Percentiles rank a stretch among this genome's conserved stretches.
Conservation (phyloP, 2,329 filamentous ascomycete species). For the Trichoderma semiorbis region DNA sequence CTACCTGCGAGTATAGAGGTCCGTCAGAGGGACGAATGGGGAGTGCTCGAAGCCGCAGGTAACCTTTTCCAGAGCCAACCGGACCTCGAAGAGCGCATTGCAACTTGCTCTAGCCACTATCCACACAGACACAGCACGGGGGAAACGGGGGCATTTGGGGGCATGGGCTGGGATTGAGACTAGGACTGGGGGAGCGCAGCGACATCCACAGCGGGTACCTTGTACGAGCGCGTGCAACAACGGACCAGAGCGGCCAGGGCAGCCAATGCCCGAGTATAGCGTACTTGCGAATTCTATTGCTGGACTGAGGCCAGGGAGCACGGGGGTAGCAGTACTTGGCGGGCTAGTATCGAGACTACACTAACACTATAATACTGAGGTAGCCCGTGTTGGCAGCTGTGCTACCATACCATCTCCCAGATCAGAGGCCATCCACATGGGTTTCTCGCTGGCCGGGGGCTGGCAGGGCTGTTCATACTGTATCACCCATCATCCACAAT, state of each 20-base stretch:
- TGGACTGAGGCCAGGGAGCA: background rate
- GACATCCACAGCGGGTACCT: constrained; percentile 3
- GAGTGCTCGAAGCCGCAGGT: background rate
- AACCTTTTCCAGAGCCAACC: constrained; percentile 2
- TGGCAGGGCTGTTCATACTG: background rate
- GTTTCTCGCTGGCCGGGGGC: background rate
- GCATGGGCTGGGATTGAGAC: background rate
- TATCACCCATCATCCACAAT: background rate
- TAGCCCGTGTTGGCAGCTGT: background rate
- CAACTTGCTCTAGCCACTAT: background rate
- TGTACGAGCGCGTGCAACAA: constrained; percentile 10
- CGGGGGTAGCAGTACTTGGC: constrained; percentile 6
- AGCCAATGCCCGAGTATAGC: background rate
- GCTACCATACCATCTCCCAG: background rate
- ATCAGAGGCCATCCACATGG: constrained; percentile 5
- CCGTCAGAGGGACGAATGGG: background rate
- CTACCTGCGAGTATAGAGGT: background rate
- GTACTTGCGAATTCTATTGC: background rate
- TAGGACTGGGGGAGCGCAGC: background rate
- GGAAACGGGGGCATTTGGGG: constrained; percentile 1
- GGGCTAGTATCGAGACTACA: background rate
- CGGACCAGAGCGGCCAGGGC: background rate
- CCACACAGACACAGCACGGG: constrained; percentile 8
- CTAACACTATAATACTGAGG: background rate
- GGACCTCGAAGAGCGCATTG: background rate